Base-by-base conservation (phyloP, 108 stramenopile species). In the Skeletonema marinoi region DNA sequence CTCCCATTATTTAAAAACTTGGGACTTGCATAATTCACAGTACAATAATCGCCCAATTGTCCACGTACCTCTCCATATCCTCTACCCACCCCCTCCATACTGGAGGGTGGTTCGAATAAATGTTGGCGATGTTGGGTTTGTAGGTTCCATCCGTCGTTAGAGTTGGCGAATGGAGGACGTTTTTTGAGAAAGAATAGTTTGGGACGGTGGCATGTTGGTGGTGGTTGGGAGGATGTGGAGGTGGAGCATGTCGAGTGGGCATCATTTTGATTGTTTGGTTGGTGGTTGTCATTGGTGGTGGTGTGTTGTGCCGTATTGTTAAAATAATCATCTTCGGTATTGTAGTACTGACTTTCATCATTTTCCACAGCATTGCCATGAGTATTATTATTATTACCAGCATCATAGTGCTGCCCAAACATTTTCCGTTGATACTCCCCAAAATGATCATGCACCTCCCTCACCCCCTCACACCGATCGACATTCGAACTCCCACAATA, bases 101-200 rank as follows among this genome's bases (percentile, higher is more conserved):
- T 68, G 59, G 66, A 68, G 9, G 79, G 79, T 3, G 79, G 79
- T 51, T 80, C 79, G 19, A 48, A 74, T 30, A 80, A 48, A 5
- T 73, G 54, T 1, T 6, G 44, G 46, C 80, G 54, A 31, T 81
- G 71, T 17, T 74, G 74, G 4, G 80, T 81, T 17, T 66, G 30
- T 3, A 69, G 35, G 64, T 81, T 81, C 80, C 80, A 81, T 31
- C 80, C 80, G 13, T 74, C 74, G 0, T 56, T 10, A 2, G 21
- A 8, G 14, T 58, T 32, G 12, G 80, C 80, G n/a, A 81, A 81
- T 6, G 80, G 74, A 4, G 80, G 80, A 54, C 68, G 60, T 50
- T 81, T 81, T 56, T 81, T 81, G 2, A 81, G 68, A 51, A 81
- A 81, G 70, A 81, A 81, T 44, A 81, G 58, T 60, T 74, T 81